These are phyloP conservation scores for Diplocarpon mali DNA, from an alignment of 2,329 filamentous ascomycete genomes.

Conservation along the genomic window DNA sequence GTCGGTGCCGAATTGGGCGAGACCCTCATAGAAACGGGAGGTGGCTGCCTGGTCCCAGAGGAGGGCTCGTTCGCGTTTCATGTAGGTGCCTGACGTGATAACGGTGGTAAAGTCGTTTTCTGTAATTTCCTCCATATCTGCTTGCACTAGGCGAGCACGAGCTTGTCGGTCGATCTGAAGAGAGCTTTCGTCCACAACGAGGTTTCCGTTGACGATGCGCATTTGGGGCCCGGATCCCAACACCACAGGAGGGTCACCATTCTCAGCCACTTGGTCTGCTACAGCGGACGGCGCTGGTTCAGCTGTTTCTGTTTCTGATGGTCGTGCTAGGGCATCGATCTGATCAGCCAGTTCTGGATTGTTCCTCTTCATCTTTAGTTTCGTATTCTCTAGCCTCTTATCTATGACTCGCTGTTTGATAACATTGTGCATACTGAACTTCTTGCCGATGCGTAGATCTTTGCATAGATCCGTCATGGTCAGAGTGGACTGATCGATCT, in stretches of 20 bases:
- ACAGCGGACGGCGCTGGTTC: neutral
- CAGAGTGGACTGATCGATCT: conserved; percentile 54
- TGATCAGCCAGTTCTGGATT: conserved; percentile 16
- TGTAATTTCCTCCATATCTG: conserved; percentile 48
- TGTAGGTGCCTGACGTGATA: conserved; percentile 58
- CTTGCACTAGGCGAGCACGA: conserved; percentile 40
- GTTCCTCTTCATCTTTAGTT: conserved; percentile 22
- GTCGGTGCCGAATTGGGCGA: conserved; percentile 71
- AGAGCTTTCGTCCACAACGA: conserved; percentile 59
- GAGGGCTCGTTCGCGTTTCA: conserved; percentile 52
- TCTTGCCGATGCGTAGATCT: conserved; percentile 60
- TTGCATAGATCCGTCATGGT: conserved; percentile 65
- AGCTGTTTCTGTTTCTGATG: conserved; percentile 4
- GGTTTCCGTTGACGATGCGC: conserved; percentile 40
- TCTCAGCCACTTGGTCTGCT: neutral
- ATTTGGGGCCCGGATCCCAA: conserved; percentile 13
- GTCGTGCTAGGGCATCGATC: conserved; percentile 2
- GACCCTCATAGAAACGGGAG: conserved; percentile 63
- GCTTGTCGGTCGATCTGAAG: conserved; percentile 59
- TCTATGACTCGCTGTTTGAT: conserved; percentile 51
- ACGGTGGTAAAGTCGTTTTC: conserved; percentile 69
- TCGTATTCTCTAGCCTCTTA: conserved; percentile 31
- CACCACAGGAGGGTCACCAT: neutral
- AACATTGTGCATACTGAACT: conserved; percentile 63
- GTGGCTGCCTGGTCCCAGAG: conserved; percentile 63